Base-by-base conservation (phyloP, 768 basidiomycete species). In the Amanita rubescens region DNA sequence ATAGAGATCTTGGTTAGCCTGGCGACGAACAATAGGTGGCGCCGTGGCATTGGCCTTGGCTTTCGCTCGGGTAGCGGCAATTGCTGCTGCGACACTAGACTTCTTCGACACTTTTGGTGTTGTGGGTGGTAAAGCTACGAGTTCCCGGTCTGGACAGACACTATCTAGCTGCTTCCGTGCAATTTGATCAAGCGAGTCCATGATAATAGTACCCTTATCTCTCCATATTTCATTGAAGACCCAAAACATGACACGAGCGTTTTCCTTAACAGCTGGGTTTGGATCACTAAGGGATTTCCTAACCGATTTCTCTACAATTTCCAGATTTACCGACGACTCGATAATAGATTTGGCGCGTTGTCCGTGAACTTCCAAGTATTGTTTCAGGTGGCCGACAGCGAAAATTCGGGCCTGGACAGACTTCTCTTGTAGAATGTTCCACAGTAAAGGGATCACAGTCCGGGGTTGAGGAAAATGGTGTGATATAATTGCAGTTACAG, bases 41-140 rank as follows among this genome's bases (percentile, higher is more conserved):
- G 89, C 87, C 30, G 76, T 84, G 2, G 90, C 88, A 56, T 90
- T 90, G 19, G 81, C 85, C 62, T 84, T 91, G 14, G 90, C 89
- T 64, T 90, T 94, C 14, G 87, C 90, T 20, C 92, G 79, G 64
- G 88, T 94, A 19, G 93, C 91, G 37, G 93, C 93, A 60, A 94
- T 89, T 20, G 90, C 82, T 8, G 92, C 89, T 37, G 89, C 85
- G 52, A 94, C 74, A 54, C 89, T 90, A 42, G 80, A 81, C 67
- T 93, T 93, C 71, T 92, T 93, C 50, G 67, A 66, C 50, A 66
- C 69, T 48, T 79, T 80, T 14, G 85, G 80, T 7, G 79, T 79
- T 2, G 74, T 66, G 2, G 78, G 75, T 27, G 76, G 70, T 22
- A 74, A 60, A 22, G 71, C 62, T 22, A 69, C 70, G 17, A 74